Base-by-base conservation (phyloP, 2,329 filamentous ascomycete genomes). In the Nothophaeocryptopus gaeumannii region DNA sequence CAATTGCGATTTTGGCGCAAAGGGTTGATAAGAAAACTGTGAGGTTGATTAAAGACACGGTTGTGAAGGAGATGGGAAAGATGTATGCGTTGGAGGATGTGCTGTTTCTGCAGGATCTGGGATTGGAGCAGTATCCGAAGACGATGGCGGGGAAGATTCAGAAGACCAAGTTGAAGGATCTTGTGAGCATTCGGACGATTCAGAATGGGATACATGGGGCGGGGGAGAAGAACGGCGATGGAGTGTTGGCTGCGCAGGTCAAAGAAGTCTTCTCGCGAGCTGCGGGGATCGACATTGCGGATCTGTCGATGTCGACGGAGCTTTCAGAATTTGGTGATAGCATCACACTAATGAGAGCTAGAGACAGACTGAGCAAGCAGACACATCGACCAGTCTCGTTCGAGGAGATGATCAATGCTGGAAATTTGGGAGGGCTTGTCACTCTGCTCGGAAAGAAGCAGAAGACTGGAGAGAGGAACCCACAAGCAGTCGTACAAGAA, bases 111-210 rank as follows among this genome's bases (percentile, higher is more conserved):
- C 20, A 49, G 12, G 30, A 46, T 5, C 40, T 56, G 1, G 55
- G 55, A 1, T 35, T 54, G 11, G 43, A 53, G 10, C 55, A 59
- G n/a, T 59, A 48, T 43, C 57, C 57, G 10, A 43, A 46, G 11
- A 56, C 48, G 1, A 45, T 41, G 38, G 45, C 41, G 13, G 51
- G 51, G 32, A 56, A 56, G 33, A 42, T 56, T 8, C 50, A 50
- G 30, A 59, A 59, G 34, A 32, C 30, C 7, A 39, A 44, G 26
- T 39, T 57, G 9, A 43, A 43, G 15, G 39, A 46, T 11, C 20
- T 57, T 35, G 51, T 57, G 5, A 13, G 13, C 11, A 30, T 11
- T 26, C 3, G 7, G 20, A 26, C 7, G 20, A 26, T 26, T 3
- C 20, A 26, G 20, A 26, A 26, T 26, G 20, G 20, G 7, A 7